Evolutionary conservation across 768 basidiomycete species (phyloP).

Genomic region (Panaeolus cyanescens): DNA sequence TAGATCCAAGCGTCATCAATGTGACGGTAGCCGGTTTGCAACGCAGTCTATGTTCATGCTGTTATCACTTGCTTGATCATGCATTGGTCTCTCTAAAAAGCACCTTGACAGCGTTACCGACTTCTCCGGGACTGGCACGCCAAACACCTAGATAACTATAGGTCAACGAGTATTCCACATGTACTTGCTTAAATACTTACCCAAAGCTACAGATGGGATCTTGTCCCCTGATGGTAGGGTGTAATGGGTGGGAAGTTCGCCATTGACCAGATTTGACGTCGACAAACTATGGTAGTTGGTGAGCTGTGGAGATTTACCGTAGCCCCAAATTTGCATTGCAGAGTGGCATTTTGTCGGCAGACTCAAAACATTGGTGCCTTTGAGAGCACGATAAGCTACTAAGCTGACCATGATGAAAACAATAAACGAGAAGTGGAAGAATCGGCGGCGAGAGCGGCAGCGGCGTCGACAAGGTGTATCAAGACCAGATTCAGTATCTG

Average conservation of each 20-base stretch:
- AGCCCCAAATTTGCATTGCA: neutral
- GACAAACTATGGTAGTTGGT: neutral
- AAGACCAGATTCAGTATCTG: neutral
- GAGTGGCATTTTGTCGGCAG: neutral
- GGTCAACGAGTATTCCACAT: neutral
- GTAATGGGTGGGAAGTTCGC: slow-evolving; percentile 47
- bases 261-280: slow-evolving; percentile 8
- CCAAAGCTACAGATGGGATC: slow-evolving; percentile 54
- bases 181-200: slow-evolving; percentile 29
- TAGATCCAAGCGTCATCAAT: slow-evolving; percentile 79
- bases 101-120: slow-evolving; percentile 69
- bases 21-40: slow-evolving; percentile 67
- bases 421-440: neutral
- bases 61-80: neutral
- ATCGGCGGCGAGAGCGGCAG: neutral
- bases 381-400: slow-evolving; percentile 2
- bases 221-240: slow-evolving; percentile 66
- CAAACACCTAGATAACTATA: slow-evolving; percentile 51
- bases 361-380: neutral
- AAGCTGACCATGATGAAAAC: neutral
- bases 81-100: neutral
- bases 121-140: slow-evolving; percentile 57
- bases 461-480: neutral
- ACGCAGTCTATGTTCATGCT: slow-evolving; percentile 43
- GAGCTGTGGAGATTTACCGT: neutral